These are phyloP conservation scores for Citrus australasica DNA, from an alignment of 345 rosid species.

Conservation along the genomic window DNA sequence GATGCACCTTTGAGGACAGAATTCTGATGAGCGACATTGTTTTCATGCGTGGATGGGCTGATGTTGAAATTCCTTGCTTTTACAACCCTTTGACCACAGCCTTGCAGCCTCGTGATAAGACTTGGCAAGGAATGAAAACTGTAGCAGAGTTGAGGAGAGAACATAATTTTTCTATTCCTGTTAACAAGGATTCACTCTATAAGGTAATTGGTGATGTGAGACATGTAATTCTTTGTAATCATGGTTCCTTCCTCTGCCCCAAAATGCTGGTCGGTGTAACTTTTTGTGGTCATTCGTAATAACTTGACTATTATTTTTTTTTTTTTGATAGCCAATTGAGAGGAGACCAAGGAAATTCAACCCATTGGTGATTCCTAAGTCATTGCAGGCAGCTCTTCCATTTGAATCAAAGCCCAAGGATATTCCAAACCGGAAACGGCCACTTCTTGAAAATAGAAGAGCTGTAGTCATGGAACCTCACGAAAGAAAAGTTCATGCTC, in stretches of 20 bases:
- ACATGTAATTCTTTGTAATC: background rate
- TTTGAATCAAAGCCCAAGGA: slow-evolving; percentile 83
- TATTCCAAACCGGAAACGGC: slow-evolving; percentile 41
- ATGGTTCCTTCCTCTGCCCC: background rate
- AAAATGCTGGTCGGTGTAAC: background rate
- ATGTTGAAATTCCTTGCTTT: slow-evolving; percentile 71
- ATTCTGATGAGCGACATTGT: slow-evolving; percentile 89
- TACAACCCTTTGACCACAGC: slow-evolving; percentile 85
- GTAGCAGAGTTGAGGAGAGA: slow-evolving; percentile 79
- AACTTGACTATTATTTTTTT: background rate
- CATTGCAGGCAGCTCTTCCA: slow-evolving; percentile 68
- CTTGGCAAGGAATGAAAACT: slow-evolving; percentile 95
- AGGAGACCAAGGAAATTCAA: slow-evolving; percentile 75
- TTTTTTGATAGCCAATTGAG: slow-evolving; percentile 57
- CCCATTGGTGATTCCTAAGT: slow-evolving; percentile 66
- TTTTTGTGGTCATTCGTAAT: background rate
- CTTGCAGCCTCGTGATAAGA: slow-evolving; percentile 73
- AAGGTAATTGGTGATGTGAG: slow-evolving; percentile 43
- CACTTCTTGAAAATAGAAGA: slow-evolving; percentile 52
- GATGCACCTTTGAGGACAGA: slow-evolving; percentile 97
- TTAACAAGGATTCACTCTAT: slow-evolving; percentile 83
- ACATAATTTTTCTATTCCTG: slow-evolving; percentile 58
- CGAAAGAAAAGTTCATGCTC: slow-evolving; percentile 51
- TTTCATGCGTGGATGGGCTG: slow-evolving; percentile 78
- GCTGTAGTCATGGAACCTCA: slow-evolving; percentile 78